Evolutionary conservation across 1,284 basidiomycete species (phyloP), one percentile per base, ranked within the genome.

Genomic region (Puccinia triticina): DNA sequence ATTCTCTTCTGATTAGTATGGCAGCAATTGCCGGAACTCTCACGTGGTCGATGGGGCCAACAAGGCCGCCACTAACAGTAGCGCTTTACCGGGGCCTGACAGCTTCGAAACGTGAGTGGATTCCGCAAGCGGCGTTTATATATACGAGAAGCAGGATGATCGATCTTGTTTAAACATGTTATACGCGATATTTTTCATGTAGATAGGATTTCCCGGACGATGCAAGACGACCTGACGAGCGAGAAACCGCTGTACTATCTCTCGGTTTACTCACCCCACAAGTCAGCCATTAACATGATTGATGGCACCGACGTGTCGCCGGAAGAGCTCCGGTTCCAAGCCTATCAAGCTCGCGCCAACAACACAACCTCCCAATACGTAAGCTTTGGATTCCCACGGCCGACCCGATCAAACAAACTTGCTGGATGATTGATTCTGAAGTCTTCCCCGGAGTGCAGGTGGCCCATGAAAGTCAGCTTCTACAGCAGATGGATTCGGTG

Each of bases 331-430:
- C 79, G 79, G 11, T 81, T 61, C 34, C 67, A 81, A 72, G 79
- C 79, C 14, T 81, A 81, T 40, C 79, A 74, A 29, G 79, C 79
- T 48, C 32, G 59, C 5, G 29, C 71, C n/a, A 59, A 50, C 50
- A 74, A 74, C 61, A 81, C 79, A 53, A 74, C 71, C 40, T 40
- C 79, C 2, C 79, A 81, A 74, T 81, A 81, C 50, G 79, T 81
- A 32, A 74, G 71, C 26, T 50, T 11, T 16, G 1, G 10, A n/a
- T n/a, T 14, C 26, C 18, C n/a, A 34, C 34, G 64, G 40, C 40
- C 40, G 7, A 12, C 40, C 40, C n/a, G n/a, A n/a, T n/a, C n/a
- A n/a, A n/a, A n/a, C n/a, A n/a, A n/a, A n/a, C n/a, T n/a, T n/a
- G n/a, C n/a, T n/a, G n/a, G n/a, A n/a, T n/a, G n/a, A n/a, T n/a